Evolutionary conservation across 306 rosid species (phyloP), one percentile per base, ranked within the genome.

Genomic region (Rubus idaeus): DNA sequence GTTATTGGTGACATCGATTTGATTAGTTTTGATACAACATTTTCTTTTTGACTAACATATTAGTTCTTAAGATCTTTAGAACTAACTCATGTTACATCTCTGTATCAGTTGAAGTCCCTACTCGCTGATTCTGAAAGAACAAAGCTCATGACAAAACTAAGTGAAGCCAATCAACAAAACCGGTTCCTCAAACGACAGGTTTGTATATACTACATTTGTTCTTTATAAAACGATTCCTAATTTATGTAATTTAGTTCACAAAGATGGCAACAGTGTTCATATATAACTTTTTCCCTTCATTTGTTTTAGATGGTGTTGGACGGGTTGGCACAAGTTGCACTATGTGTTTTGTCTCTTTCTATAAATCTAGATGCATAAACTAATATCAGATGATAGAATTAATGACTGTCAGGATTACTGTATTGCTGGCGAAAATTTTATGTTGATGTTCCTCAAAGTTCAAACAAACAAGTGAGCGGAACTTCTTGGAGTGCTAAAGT

Each of bases 171-270:
- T 83, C 93, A 89, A 79, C 97, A 95, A 44, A 92, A 90, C 63
- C 87, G 99, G 73, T 86, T 90, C 79, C 96, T 95, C 80, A 95
- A 92, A 86, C 83, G 99, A 79, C 97, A 95, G 97, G 99, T 95
- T 16, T 63, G 86, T n/a, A 10, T 53, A 83, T 20, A 52, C 40
- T 21, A 13, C 49, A 60, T 72, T 12, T 63, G 53, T 1, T 30
- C 30, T 74, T 80, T 46, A 7, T 21, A 68, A 44, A 12, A 8
- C 11, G 10, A 68, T 10, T 10, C 3, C 5, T 44, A 30, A 30
- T 68, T 68, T n/a, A 2, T 21, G 53, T n/a, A 12, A 18, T 45
- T 42, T 45, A 68, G 35, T 30, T 30, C 35, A 30, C 35, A 30
- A 30, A 30, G 35, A 30, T 30, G 35, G 35, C 35, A 30, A 0